Evolutionary conservation across 2,329 filamentous ascomycete genomes (phyloP).

Genomic region (Botrytis fabae): DNA sequence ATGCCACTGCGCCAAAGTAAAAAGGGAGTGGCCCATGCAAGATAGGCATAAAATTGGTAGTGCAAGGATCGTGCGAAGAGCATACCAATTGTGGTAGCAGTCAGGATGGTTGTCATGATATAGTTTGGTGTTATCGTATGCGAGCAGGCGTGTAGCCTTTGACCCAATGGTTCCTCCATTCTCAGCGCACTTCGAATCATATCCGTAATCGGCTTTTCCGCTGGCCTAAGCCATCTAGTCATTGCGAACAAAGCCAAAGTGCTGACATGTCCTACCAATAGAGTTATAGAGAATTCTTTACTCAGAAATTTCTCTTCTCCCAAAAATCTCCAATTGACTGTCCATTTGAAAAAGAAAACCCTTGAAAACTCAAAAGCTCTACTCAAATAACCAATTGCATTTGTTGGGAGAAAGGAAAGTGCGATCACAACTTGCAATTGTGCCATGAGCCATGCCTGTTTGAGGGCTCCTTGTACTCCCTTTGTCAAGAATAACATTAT

Average conservation of each 20-base stretch:
- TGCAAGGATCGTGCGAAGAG: slow-evolving; percentile 70
- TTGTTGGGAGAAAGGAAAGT: slow-evolving; percentile 67
- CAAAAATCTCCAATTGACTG: slow-evolving; percentile 98
- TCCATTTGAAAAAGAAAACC: slow-evolving; percentile 96
- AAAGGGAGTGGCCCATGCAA: slow-evolving; percentile 72
- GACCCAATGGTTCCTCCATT: slow-evolving; percentile 40
- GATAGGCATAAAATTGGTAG: slow-evolving; percentile 74
- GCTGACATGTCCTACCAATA: slow-evolving; percentile 57
- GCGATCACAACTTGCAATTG: slow-evolving; percentile 72
- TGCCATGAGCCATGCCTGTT: slow-evolving; percentile 68
- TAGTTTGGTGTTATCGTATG: slow-evolving; percentile 58
- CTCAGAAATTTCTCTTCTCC: slow-evolving; percentile 78
- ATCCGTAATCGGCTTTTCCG: slow-evolving; percentile 49
- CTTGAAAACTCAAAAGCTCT: slow-evolving; percentile 89
- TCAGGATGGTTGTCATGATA: slow-evolving; percentile 62
- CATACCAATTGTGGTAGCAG: slow-evolving; percentile 65
- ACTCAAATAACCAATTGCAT: slow-evolving; percentile 70
- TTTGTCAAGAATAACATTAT: slow-evolving; percentile 72
- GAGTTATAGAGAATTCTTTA: slow-evolving; percentile 56
- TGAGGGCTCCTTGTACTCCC: slow-evolving; percentile 65
- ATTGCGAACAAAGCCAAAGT: slow-evolving; percentile 57
- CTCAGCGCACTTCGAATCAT: slow-evolving; percentile 43
- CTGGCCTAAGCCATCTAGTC: slow-evolving; percentile 61
- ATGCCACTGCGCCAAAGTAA: slow-evolving; percentile 65
- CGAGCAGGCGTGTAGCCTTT: slow-evolving; percentile 50